Conservation (phyloP, 2,329 filamentous ascomycete species). For the Penicillium sp. region DNA sequence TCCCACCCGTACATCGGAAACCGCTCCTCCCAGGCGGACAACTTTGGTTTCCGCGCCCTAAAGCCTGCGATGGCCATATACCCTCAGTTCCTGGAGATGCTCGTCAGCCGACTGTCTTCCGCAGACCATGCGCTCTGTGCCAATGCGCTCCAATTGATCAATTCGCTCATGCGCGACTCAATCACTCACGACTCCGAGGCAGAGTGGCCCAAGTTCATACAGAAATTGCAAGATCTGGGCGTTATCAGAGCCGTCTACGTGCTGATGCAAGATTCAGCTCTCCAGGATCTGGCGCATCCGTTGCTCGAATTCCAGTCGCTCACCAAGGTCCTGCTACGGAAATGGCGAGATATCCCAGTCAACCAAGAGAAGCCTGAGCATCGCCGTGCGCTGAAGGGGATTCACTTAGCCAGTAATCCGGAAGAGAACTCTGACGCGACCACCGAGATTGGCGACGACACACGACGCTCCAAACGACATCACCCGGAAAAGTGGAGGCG, state of each 20-base stretch:
- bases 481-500: slow-evolving; percentile 91
- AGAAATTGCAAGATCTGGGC: slow-evolving; percentile 85
- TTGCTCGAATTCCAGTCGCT: slow-evolving; percentile 89
- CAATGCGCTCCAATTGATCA: slow-evolving; percentile 92
- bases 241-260: slow-evolving; percentile 88
- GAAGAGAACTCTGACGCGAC: slow-evolving; percentile 34
- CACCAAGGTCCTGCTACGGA: slow-evolving; percentile 80
- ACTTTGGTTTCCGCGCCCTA: slow-evolving; percentile 84
- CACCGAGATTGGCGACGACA: slow-evolving; percentile 39
- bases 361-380: slow-evolving; percentile 88
- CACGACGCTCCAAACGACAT: slow-evolving; percentile 66
- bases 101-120: slow-evolving; percentile 86
- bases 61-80: slow-evolving; percentile 89
- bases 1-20: slow-evolving; percentile 70
- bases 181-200: slow-evolving; percentile 73
- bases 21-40: slow-evolving; percentile 54
- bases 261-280: slow-evolving; percentile 88
- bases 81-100: slow-evolving; percentile 90
- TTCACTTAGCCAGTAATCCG: slow-evolving; percentile 73
- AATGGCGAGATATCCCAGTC: slow-evolving; percentile 82
- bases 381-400: slow-evolving; percentile 76
- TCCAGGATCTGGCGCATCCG: slow-evolving; percentile 87
- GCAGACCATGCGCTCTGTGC: slow-evolving; percentile 94
- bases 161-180: slow-evolving; percentile 89
- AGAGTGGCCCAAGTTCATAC: slow-evolving; percentile 96